A percentile compares a stretch with the other conserved stretches of the same genome.
These are phyloP conservation scores for Micromonas commoda DNA, from an alignment of 139 green algal genomes.

Conservation along the genomic window DNA sequence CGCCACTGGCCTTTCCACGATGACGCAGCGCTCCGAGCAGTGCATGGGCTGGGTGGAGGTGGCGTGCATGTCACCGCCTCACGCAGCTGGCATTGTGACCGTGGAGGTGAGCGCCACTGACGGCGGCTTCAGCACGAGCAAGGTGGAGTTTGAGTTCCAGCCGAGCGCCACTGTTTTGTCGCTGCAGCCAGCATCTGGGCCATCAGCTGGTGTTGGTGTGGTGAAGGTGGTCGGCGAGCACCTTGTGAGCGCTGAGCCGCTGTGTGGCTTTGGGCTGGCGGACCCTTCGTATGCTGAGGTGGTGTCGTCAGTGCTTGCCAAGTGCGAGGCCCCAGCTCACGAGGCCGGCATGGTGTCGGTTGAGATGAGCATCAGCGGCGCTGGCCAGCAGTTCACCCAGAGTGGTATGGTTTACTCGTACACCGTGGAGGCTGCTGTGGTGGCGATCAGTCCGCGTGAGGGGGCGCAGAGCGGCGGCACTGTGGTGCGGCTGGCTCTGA, in stretches of 20 bases:
- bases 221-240: background rate
- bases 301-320: background rate
- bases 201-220: background rate
- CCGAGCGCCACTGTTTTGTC: no score
- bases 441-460: background rate
- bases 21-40: background rate
- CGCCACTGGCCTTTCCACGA: no score
- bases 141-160: background rate
- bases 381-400: background rate
- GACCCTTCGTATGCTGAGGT: background rate
- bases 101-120: background rate
- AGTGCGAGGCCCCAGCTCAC: conserved; percentile 10
- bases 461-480: background rate
- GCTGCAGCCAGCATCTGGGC: background rate
- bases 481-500: background rate
- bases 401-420: background rate
- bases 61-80: background rate
- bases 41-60: background rate
- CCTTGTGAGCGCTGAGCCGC: background rate
- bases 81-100: background rate
- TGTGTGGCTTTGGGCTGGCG: background rate
- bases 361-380: background rate
- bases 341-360: background rate
- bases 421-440: background rate
- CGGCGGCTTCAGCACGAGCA: conserved; percentile 7